phyloP scores from a whole-genome alignment of 306 rosid genomes.

The Astragalus glycyphyllos region DNA sequence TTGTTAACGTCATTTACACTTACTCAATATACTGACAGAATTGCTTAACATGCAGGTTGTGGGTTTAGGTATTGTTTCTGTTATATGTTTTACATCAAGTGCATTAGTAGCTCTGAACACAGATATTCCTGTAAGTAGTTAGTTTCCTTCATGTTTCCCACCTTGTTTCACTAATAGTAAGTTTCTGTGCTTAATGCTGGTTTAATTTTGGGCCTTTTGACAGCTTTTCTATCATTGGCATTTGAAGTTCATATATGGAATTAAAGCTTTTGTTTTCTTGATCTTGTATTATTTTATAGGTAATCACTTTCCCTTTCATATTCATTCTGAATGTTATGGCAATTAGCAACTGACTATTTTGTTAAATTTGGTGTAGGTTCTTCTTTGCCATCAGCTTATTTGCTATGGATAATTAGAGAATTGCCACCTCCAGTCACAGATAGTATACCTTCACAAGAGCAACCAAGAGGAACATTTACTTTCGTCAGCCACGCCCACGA shows the following conservation, averaged over 20 bases:
- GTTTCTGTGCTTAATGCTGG: slow-evolving; percentile 15
- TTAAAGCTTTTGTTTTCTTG: slow-evolving; percentile 50
- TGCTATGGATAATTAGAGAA: slow-evolving; percentile 76
- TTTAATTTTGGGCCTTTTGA: slow-evolving; percentile 42
- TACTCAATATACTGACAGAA: slow-evolving; percentile 3
- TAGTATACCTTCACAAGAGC: slow-evolving; percentile 39
- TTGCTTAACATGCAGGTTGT: slow-evolving; percentile 57
- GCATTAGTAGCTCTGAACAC: slow-evolving; percentile 68
- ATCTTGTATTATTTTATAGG: slow-evolving; percentile 65
- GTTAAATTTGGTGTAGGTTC: slow-evolving; percentile 53
- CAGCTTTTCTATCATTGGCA: slow-evolving; percentile 70
- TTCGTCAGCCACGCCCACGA: slow-evolving; percentile 53
- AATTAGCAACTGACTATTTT: slow-evolving; percentile 1
- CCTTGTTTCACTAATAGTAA: neutral
- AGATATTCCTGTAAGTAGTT: slow-evolving; percentile 63
- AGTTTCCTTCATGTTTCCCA: slow-evolving; percentile 1
- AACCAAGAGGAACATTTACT: slow-evolving; percentile 54
- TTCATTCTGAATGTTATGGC: slow-evolving; percentile 17
- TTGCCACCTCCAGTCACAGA: slow-evolving; percentile 57
- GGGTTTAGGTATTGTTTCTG: slow-evolving; percentile 63
- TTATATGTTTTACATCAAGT: slow-evolving; percentile 64
- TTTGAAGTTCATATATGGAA: slow-evolving; percentile 55
- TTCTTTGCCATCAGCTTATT: slow-evolving; percentile 68
- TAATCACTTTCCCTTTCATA: slow-evolving; percentile 39
- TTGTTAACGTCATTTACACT: neutral